Evolutionary conservation across 305 asterid genomes (phyloP).

Genomic region (Plantago coronopus): DNA sequence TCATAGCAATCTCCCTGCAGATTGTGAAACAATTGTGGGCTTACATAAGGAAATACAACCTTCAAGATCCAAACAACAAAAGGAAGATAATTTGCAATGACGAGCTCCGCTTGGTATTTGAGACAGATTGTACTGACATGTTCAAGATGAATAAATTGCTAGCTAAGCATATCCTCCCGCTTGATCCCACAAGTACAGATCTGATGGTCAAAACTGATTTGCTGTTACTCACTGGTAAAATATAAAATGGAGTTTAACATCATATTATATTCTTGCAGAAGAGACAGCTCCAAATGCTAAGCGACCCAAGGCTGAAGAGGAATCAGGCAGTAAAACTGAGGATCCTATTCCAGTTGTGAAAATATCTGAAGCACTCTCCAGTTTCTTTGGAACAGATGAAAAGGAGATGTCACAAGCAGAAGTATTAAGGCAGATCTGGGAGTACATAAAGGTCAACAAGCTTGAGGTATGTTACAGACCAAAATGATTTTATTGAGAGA

Average conservation of each 20-base stretch:
- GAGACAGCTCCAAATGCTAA: conserved; percentile 44
- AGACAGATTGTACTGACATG: conserved; percentile 75
- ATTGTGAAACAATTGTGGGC: conserved; percentile 84
- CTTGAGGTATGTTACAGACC: conserved; percentile 46
- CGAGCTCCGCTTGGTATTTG: conserved; percentile 67
- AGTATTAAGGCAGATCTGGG: conserved; percentile 67
- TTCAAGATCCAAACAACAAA: conserved; percentile 74
- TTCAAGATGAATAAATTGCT: conserved; percentile 81
- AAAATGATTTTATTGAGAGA: no score
- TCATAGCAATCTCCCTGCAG: conserved; percentile 34
- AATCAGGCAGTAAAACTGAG: conserved; percentile 48
- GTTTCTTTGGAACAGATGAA: conserved; percentile 61
- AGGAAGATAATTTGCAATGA: conserved; percentile 80
- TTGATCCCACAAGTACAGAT: conserved; percentile 68
- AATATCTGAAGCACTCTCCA: conserved; percentile 70
- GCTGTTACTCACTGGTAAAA: conserved; percentile 10
- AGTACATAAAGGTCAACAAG: conserved; percentile 64
- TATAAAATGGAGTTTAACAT: conserved; percentile 9
- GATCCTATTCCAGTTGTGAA: conserved; percentile 54
- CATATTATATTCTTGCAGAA: conserved; percentile 37
- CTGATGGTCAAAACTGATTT: conserved; percentile 1
- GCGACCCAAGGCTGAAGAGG: conserved; percentile 51
- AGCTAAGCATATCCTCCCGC: conserved; percentile 68
- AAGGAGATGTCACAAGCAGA: conserved; percentile 70
- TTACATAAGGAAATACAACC: conserved; percentile 73